Percentiles rank a stretch among this genome's conserved stretches.
These are phyloP conservation scores for Talaromyces amestolkiae DNA, from an alignment of 2,329 filamentous ascomycete genomes.

Conservation along the genomic window DNA sequence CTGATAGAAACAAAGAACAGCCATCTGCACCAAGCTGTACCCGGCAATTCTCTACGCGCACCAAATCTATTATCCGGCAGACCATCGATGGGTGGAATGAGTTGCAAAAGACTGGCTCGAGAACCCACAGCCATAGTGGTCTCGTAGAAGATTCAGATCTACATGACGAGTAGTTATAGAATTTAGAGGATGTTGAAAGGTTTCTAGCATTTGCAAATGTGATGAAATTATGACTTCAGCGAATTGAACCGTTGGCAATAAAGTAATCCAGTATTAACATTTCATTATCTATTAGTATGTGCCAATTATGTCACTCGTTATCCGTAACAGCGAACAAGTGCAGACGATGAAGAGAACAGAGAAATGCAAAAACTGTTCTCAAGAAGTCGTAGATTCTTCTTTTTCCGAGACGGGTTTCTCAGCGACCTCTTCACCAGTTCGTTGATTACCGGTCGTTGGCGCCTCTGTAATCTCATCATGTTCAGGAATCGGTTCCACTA, in stretches of 20 bases:
- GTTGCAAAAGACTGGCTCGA: neutral
- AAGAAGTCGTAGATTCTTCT: neutral
- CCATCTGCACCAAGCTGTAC: too few relatives aligned
- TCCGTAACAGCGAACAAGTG: neutral
- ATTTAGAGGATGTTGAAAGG: neutral
- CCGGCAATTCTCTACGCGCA: too few relatives aligned
- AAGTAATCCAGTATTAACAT: neutral
- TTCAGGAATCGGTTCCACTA: neutral
- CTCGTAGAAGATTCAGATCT: neutral
- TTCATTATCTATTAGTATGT: neutral
- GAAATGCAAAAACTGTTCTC: neutral
- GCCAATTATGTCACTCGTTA: neutral
- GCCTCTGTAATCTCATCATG: slow-evolving; percentile 13
- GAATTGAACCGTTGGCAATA: neutral
- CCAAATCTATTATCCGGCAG: neutral
- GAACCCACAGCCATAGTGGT: neutral
- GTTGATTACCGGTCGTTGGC: neutral
- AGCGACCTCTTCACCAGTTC: neutral
- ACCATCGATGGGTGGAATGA: neutral
- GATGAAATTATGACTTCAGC: neutral
- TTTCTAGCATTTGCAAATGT: neutral
- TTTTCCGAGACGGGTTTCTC: neutral
- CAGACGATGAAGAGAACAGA: neutral
- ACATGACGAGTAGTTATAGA: neutral
- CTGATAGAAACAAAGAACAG: too few relatives aligned